These are phyloP conservation scores for Cladosporium velox DNA, from an alignment of 2,329 filamentous ascomycete genomes.

Conservation along the genomic window DNA sequence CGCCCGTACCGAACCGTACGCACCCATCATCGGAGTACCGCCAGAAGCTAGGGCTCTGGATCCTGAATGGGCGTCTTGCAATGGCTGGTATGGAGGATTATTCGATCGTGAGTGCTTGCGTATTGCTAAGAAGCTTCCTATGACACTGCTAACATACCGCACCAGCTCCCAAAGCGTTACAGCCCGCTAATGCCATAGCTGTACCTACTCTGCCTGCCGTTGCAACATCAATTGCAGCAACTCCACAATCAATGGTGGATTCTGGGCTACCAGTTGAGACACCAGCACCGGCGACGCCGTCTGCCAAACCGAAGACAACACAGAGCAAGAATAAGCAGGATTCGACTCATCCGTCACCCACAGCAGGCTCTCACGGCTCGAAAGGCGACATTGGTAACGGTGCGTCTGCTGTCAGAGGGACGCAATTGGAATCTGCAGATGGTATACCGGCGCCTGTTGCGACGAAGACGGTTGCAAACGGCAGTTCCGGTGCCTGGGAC, in stretches of 20 bases:
- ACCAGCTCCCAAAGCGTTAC: constrained; percentile 7
- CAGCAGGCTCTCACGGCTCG: not conserved
- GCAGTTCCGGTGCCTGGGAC: not conserved
- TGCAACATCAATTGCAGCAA: not conserved
- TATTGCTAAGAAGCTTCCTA: not conserved
- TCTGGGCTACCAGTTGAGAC: constrained; percentile 1
- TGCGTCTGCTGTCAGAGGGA: not conserved
- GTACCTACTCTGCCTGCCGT: not conserved
- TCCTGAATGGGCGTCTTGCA: constrained; percentile 10
- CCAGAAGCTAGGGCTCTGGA: constrained; percentile 6
- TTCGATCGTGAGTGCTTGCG: constrained; percentile 7
- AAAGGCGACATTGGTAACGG: not conserved
- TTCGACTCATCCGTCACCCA: not conserved
- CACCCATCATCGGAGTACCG: constrained; percentile 12
- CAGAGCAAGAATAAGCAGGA: not conserved
- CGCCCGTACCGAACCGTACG: constrained; percentile 10
- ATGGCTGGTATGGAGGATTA: constrained; percentile 11
- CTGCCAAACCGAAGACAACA: not conserved
- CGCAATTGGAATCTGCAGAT: not conserved
- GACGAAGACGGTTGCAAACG: not conserved
- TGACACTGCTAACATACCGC: not conserved
- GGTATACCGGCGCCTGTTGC: not conserved
- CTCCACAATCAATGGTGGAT: not conserved
- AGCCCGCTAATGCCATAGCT: constrained; percentile 11
- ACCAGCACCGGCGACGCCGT: not conserved